Conservation (phyloP, 2,329 filamentous ascomycete species). For the Colletotrichum nymphaeae region DNA sequence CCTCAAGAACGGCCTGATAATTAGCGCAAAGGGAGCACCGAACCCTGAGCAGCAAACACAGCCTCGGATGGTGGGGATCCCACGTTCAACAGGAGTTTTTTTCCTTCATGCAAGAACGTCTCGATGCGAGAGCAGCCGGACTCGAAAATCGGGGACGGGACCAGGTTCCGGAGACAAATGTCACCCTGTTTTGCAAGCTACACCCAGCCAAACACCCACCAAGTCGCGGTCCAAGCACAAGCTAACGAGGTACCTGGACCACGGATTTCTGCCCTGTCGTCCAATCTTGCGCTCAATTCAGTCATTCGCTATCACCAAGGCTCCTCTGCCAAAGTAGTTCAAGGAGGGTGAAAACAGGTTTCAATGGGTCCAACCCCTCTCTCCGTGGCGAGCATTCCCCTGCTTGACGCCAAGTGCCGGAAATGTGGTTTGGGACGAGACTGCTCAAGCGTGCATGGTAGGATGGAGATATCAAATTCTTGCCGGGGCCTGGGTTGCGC, state of each 20-base stretch:
- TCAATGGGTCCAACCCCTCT: slow-evolving; percentile 11
- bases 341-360: slow-evolving; percentile 20
- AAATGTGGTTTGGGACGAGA: slow-evolving; percentile 5
- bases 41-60: background rate
- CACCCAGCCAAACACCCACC: slow-evolving; percentile 1
- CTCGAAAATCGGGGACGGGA: background rate
- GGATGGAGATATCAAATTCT: slow-evolving; percentile 4
- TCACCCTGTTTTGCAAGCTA: slow-evolving; percentile 22
- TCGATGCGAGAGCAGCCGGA: background rate
- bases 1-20: background rate
- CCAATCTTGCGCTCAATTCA: slow-evolving; percentile 3
- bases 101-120: background rate
- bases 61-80: background rate
- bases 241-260: background rate
- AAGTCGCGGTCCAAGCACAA: slow-evolving; percentile 26
- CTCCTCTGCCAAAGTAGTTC: background rate
- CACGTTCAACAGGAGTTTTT: background rate
- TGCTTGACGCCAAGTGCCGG: background rate
- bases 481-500: background rate
- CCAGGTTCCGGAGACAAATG: slow-evolving; percentile 18
- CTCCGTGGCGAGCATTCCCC: slow-evolving; percentile 24
- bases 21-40: slow-evolving; percentile 4
- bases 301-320: slow-evolving; percentile 4
- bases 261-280: slow-evolving; percentile 11
- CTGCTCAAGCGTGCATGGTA: slow-evolving; percentile 16